Base-by-base conservation (phyloP, 1,284 basidiomycete species). In the Neolentinus lepideus region DNA sequence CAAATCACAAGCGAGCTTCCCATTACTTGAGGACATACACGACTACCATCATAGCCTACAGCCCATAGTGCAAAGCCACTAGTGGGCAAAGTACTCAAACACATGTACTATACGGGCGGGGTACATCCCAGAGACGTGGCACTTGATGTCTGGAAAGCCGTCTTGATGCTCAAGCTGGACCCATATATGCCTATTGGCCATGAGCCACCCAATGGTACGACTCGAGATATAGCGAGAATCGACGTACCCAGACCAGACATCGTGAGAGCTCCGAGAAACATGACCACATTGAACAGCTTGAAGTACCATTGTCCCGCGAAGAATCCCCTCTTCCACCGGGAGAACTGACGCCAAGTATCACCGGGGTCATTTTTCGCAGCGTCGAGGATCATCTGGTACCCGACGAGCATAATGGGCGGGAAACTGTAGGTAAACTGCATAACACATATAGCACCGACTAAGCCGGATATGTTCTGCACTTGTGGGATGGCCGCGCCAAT, bases 401-500 rank as follows among this genome's bases (percentile, higher is more conserved):
- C 65, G 51, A 64, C 60, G 31, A 60, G 58, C 51, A 71, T 56
- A 8, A 65, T 55, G 21, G 73, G 73, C 11, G 73, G 74, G 69
- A 72, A 75, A 8, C 72, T 71, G 66, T 75, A 76, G 29, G 70
- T 69, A 64, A 75, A 74, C 60, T 74, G 71, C 63, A 74, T 66
- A 61, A 76, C 74, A 58, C 67, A 71, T 22, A 73, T 57, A 10
- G 72, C 71, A 2, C 70, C 74, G 55, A 76, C 71, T 38, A 76
- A 61, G 14, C 71, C 73, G 27, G 70, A 68, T 29, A 77, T 66
- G 21, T 71, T 71, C 51, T 69, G 68, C 53, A 78, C 69, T 57
- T 74, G 69, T 0, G 75, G 74, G 52, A 87, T 76, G 2, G 84
- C 79, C 12, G 79, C 78, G 14, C 76, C 84, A 53, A 88, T 71